A percentile compares a stretch with the other conserved stretches of the same genome.
These are phyloP conservation scores for Naganishia kalamii DNA, from an alignment of 768 basidiomycete species.

Conservation along the genomic window DNA sequence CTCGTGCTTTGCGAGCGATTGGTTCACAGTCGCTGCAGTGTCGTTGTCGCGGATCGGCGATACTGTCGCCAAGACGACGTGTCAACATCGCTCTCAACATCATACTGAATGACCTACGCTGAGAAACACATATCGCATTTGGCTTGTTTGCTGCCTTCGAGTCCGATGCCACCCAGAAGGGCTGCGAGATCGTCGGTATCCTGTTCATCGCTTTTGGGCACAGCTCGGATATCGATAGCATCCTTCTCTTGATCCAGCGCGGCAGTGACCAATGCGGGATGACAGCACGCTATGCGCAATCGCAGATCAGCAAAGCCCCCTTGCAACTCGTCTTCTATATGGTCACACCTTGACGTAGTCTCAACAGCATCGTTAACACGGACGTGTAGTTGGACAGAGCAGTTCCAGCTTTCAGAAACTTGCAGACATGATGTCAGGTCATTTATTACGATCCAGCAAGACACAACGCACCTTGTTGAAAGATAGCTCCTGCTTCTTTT, in stretches of 20 bases:
- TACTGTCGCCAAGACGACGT: constrained; percentile 16
- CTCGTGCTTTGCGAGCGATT: constrained; percentile 53
- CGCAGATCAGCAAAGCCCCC: too few relatives aligned
- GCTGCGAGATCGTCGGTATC: constrained; percentile 65
- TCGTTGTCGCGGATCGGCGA: constrained; percentile 43
- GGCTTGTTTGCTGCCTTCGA: constrained; percentile 50
- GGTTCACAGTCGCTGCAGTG: constrained; percentile 59
- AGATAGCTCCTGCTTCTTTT: constrained; percentile 52
- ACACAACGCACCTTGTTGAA: constrained; percentile 54
- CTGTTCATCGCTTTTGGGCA: constrained; percentile 50
- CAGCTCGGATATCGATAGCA: constrained; percentile 63
- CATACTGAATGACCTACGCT: constrained; percentile 52
- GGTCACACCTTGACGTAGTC: constrained; percentile 76
- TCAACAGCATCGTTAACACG: constrained; percentile 52
- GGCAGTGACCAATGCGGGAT: constrained; percentile 72
- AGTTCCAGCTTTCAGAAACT: constrained; percentile 41
- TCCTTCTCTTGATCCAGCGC: constrained; percentile 60
- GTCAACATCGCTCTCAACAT: not conserved
- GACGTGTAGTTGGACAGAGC: constrained; percentile 47
- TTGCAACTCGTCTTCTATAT: not conserved
- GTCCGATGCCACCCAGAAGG: constrained; percentile 64
- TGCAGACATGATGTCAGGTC: constrained; percentile 48
- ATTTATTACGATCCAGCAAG: not conserved
- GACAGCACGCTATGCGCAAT: constrained; percentile 69
- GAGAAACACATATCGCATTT: constrained; percentile 75